Conservation (phyloP, 352 stramenopile genomes). For the Pythium apleroticum region DNA sequence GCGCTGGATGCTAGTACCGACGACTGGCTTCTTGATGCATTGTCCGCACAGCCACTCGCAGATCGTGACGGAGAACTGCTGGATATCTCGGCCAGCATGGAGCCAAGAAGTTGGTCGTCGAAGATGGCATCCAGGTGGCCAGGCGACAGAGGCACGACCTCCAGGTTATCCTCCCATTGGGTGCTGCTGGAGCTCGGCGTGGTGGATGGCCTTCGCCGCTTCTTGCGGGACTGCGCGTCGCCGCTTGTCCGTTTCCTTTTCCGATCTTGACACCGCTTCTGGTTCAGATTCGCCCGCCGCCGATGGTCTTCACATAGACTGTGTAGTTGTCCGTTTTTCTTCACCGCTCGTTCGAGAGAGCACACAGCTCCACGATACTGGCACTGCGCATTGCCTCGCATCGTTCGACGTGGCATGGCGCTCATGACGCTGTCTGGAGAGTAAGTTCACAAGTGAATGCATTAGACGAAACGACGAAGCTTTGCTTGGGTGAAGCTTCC, state of each 20-base stretch:
- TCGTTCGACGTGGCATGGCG: too few relatives aligned
- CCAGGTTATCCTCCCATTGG: background rate
- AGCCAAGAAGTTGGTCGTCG: background rate
- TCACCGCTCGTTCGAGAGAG: slow-evolving; percentile 40
- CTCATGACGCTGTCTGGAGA: background rate
- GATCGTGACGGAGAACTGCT: background rate
- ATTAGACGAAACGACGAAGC: background rate
- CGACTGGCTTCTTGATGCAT: background rate
- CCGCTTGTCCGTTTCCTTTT: background rate
- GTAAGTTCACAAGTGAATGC: background rate
- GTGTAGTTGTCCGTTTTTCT: slow-evolving; percentile 47
- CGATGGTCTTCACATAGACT: slow-evolving; percentile 33
- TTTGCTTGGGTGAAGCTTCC: background rate
- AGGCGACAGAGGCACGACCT: background rate
- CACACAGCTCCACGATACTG: slow-evolving; percentile 44
- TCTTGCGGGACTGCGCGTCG: too few relatives aligned
- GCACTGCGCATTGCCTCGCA: slow-evolving; percentile 18
- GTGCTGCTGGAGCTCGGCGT: background rate
- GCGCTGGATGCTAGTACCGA: background rate
- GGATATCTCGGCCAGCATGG: background rate
- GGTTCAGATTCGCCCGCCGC: background rate
- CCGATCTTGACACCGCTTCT: background rate
- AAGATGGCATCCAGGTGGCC: background rate
- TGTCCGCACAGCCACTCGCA: background rate
- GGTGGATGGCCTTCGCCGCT: too few relatives aligned